Conservation (phyloP, 768 basidiomycete species). For the Hemileccinum impolitum region DNA sequence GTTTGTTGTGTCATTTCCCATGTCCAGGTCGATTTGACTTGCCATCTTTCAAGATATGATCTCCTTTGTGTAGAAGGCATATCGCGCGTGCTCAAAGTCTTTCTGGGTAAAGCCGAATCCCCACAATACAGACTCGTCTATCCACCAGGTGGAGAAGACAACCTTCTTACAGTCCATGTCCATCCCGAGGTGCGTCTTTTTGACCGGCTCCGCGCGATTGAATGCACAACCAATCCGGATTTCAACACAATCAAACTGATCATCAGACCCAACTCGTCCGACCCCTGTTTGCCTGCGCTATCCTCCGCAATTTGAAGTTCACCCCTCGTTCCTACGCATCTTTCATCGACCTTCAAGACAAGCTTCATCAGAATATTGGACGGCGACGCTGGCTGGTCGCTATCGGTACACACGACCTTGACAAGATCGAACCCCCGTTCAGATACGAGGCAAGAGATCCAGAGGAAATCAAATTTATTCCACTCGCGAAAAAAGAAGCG, state of each 20-base stretch:
- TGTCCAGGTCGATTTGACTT: slow-evolving; percentile 3
- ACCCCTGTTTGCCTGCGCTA: slow-evolving; percentile 86
- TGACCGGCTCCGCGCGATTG: neutral
- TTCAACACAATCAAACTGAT: neutral
- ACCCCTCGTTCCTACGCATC: slow-evolving; percentile 86
- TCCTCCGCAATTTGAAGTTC: slow-evolving; percentile 88
- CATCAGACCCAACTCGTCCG: slow-evolving; percentile 74
- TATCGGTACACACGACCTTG: slow-evolving; percentile 96
- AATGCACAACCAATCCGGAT: neutral
- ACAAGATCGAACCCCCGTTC: slow-evolving; percentile 85
- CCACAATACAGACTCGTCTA: slow-evolving; percentile 74
- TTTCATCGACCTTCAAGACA: slow-evolving; percentile 99
- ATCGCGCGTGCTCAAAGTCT: slow-evolving; percentile 78
- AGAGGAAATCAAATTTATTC: slow-evolving; percentile 86
- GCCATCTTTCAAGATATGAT: slow-evolving; percentile 70
- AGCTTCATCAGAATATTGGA: slow-evolving; percentile 95
- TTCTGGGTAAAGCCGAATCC: slow-evolving; percentile 64
- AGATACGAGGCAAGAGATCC: slow-evolving; percentile 80
- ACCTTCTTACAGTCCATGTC: slow-evolving; percentile 65
- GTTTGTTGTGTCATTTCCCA: slow-evolving; percentile 33
- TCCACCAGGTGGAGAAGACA: slow-evolving; percentile 63
- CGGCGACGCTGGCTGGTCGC: slow-evolving; percentile 87
- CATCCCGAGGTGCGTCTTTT: slow-evolving; percentile 60
- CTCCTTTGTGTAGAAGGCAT: slow-evolving; percentile 97
- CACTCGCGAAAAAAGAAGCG: slow-evolving; percentile 72